These are phyloP conservation scores for Blechomonas ayalai DNA, from an alignment of 208 protist species.

Conservation along the genomic window DNA sequence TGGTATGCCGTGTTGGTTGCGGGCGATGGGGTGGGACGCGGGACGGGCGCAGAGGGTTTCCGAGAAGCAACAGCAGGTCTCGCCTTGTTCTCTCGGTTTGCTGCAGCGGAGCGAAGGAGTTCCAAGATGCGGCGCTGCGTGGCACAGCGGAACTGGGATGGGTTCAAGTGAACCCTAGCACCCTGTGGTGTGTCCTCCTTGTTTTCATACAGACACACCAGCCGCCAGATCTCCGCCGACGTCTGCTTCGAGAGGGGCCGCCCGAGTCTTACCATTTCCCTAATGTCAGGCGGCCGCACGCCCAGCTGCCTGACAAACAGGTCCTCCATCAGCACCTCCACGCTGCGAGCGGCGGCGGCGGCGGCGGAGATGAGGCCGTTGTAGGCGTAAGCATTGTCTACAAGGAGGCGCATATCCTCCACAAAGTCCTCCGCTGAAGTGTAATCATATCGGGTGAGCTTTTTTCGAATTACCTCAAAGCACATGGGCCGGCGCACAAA, in stretches of 20 bases:
- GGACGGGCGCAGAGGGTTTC: neutral
- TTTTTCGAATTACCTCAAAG: conserved; percentile 42
- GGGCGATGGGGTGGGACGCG: neutral
- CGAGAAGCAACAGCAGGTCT: neutral
- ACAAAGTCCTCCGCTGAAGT: conserved; percentile 44
- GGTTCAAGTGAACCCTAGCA: conserved; percentile 14
- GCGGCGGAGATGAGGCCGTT: conserved; percentile 44
- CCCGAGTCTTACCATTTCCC: conserved; percentile 28
- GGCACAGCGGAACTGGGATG: conserved; percentile 39
- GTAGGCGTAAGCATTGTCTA: conserved; percentile 79
- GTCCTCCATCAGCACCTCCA: conserved; percentile 79
- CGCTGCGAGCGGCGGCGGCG: conserved; percentile 25
- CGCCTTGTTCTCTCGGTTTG: conserved; percentile 3
- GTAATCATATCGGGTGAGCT: conserved; percentile 69
- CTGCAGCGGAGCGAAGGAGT: conserved; percentile 11
- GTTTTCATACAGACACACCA: conserved; percentile 55
- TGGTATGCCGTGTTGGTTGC: conserved; percentile 9
- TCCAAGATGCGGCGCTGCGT: conserved; percentile 62
- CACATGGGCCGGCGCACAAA: conserved; percentile 54
- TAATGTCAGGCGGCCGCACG: conserved; percentile 24
- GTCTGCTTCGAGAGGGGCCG: conserved; percentile 15
- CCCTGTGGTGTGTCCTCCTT: conserved; percentile 15
- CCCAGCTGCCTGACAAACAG: conserved; percentile 66
- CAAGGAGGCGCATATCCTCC: conserved; percentile 70
- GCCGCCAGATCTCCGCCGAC: conserved; percentile 22